Base-by-base conservation (phyloP, 257 asterid species). In the Avicennia marina region DNA sequence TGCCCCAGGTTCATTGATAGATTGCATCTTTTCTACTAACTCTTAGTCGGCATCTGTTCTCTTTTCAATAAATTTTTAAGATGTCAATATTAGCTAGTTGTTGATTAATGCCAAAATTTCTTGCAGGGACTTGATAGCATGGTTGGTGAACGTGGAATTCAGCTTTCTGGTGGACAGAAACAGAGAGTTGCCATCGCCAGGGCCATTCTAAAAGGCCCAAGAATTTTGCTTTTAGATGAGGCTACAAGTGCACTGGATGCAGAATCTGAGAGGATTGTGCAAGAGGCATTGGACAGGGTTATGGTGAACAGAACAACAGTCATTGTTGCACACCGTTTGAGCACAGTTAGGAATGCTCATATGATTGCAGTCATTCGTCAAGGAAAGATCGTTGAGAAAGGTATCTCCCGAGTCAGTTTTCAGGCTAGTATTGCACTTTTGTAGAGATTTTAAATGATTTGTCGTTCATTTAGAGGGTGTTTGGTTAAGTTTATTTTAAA, bases 161-260 rank as follows among this genome's bases (percentile, higher is more conserved):
- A 86, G 64, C 82, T 86, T 34, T 86, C 95, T 0, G 88, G 90
- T 58, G 94, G 94, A 22, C 95, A 83, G 70, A 86, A 85, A 65
- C 95, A 85, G 55, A 74, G 94, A 66, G 62, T 86, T 9, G 93
- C 95, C 41, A 83, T 86, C 31, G 89, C 95, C 26, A 72, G 95
- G 67, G 89, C 95, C 16, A 86, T 86, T 32, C 68, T 86, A 2
- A 86, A 86, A 64, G 75, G 83, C 52, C 95, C 94, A 0, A 65
- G 79, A 32, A 81, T 86, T 53, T 58, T 86, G 62, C 94, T 86
- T 20, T 64, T 86, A 15, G 95, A 86, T 10, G 87, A 86, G 72
- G 95, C 95, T 33, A 83, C 95, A 24, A 86, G 95, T 66, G 95
- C 95, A 0, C 78, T 86, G 0, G 95, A 85, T 53, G 65, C 82